Evolutionary conservation across 2,329 filamentous ascomycete genomes (phyloP), one percentile per base, ranked within the genome.

Genomic region (Ophiocordyceps camponoti-saundersi): DNA sequence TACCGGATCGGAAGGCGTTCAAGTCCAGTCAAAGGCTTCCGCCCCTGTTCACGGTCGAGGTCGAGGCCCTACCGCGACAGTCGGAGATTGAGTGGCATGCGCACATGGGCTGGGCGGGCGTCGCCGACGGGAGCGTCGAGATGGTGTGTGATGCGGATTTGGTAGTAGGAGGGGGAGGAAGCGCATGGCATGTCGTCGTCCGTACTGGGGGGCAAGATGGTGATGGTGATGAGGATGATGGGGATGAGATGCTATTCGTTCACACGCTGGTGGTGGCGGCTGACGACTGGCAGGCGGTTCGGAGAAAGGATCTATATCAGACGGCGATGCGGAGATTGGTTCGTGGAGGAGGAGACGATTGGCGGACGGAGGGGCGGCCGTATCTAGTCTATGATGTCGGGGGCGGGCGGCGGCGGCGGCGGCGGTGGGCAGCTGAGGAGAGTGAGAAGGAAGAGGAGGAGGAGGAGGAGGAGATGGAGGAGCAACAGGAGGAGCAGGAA

Each of bases 31-130:
- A 59, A 22, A 61, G 66, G 23, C 59, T 73, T 2, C 81, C 88
- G 1, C 82, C 82, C 0, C 72, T 89, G 54, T 82, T 92, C 57
- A 74, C 82, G 0, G 81, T 79, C 1, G 79, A 92, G 57, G 83
- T 95, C 1, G 73, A 80, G 42, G 75, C 80, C 52, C 70, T 98
- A 13, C 92, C 92, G 1, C 75, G 85, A 20, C 70, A 67, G 16
- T 82, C 82, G 26, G 70, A 71, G 36, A 77, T 95, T 12, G 92
- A 98, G 66, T 98, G 90, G 89, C 82, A 85, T 53, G 80, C 72
- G 1, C 75, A 82, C 48, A 58, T 77, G 3, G 84, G 85, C 0
- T 61, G 83, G 7, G 60, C 61, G 11, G 48, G 52, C 22, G 50
- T 67, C 4, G 49, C 53, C 5, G 55, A 61, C 44, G 48, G 55